Evolutionary conservation across 371 early-diverging fungal genomes (phyloP).

Genomic region (Mycotypha africana): DNA sequence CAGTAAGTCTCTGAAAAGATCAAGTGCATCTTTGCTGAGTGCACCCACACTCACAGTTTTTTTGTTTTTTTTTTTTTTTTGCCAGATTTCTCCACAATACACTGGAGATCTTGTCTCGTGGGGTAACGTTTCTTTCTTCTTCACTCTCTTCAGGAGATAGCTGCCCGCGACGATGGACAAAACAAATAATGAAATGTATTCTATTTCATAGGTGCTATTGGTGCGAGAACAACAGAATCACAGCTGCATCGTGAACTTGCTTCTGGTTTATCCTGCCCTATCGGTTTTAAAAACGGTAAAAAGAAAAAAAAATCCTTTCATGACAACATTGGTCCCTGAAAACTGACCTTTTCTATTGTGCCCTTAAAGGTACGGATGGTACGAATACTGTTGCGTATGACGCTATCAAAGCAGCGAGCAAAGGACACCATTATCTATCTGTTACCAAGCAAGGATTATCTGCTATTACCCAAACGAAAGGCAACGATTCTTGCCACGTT

Average conservation of each 20-base stretch:
- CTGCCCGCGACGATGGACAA: too few species aligned
- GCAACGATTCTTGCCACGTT: conserved; percentile 73
- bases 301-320: too few species aligned
- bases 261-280: conserved; percentile 88
- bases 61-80: too few species aligned
- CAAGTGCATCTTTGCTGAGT: too few species aligned
- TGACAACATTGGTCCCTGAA: too few species aligned
- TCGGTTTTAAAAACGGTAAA: conserved; percentile 90
- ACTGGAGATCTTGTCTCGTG: conserved; percentile 75
- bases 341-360: too few species aligned
- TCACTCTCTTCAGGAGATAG: too few species aligned
- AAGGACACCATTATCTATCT: conserved; percentile 91
- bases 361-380: conserved; percentile 92
- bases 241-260: conserved; percentile 88
- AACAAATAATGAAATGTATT: neutral
- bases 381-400: conserved; percentile 82
- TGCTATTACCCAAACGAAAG: conserved; percentile 85
- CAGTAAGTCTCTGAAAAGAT: conserved; percentile 28
- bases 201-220: conserved; percentile 59
- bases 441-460: conserved; percentile 94
- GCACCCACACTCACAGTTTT: too few species aligned
- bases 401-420: conserved; percentile 81
- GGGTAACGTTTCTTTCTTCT: conserved; percentile 63
- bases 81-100: conserved; percentile 71
- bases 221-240: conserved; percentile 93